phyloP scores from a whole-genome alignment of 257 asterid genomes.

The Gentiana macrophylla region DNA sequence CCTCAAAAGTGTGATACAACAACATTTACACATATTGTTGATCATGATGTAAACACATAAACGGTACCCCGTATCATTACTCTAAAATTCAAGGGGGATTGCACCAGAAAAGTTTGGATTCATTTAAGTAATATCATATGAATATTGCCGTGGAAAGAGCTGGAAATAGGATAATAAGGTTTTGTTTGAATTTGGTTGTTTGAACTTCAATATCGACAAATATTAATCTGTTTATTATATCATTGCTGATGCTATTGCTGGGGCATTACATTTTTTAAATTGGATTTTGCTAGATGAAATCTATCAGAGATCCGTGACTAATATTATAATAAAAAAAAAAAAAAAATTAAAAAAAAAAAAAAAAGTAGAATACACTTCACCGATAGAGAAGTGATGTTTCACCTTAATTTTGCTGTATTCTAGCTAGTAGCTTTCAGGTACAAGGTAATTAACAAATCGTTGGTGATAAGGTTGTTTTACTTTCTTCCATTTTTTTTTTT shows the following conservation, averaged over 20 bases:
- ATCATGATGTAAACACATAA: too few relatives aligned
- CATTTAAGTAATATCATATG: slow-evolving; percentile 19
- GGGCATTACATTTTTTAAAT: slow-evolving; percentile 28
- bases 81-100: slow-evolving; percentile 1
- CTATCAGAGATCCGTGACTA: too few relatives aligned
- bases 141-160: slow-evolving; percentile 13
- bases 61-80: too few relatives aligned
- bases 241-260: slow-evolving; percentile 7
- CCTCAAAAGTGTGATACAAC: too few relatives aligned
- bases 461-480: neutral
- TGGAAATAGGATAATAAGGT: slow-evolving; percentile 40
- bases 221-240: slow-evolving; percentile 5
- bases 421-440: too few relatives aligned
- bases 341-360: too few relatives aligned
- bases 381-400: neutral
- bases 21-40: too few relatives aligned
- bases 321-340: too few relatives aligned
- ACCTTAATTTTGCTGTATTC: neutral
- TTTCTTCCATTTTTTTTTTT: too few relatives aligned
- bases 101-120: slow-evolving; percentile 23
- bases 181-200: slow-evolving; percentile 19
- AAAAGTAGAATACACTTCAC: neutral
- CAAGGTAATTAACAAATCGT: neutral
- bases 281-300: slow-evolving; percentile 19
- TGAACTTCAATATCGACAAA: slow-evolving; percentile 9